Base-by-base conservation (phyloP, 2,329 filamentous ascomycete genomes). In the Daldinia sp. region DNA sequence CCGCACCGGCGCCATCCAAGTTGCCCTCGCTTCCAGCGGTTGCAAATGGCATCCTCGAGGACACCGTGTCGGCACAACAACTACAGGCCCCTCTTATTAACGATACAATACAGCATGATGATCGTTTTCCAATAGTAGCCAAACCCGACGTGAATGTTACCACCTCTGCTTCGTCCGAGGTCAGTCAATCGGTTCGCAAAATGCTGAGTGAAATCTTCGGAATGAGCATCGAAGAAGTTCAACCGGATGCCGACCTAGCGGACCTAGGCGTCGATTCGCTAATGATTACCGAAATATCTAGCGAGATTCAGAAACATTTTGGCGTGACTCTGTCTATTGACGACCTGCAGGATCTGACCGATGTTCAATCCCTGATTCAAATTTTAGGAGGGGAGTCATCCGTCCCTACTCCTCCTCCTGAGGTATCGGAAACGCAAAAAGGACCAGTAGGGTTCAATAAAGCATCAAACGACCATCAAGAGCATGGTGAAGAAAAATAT, bases 211-310 rank as follows among this genome's bases (percentile, higher is more conserved):
- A 61, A 3, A 56, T 61, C 27, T 61, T 61, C 37, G 58, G 58
- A 21, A 55, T 61, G 58, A 61, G 32, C n/a, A 39, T 56, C 3
- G 58, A 61, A 17, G 58, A 61, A 32, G 51, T 61, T 6, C 43
- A 52, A 27, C 58, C 64, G 3, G 67, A 71, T 13, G 53, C 66
- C 2, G 61, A 69, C 6, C 61, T 78, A 21, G 70, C 63, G 6
- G 75, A 77, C 27, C 58, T 79, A 9, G 77, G 78, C 1, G 70
- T 79, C 10, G 77, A 79, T 55, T 79, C 77, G 6, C 66, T 79
- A 8, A 71, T 78, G 67, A 72, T 64, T 1, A 77, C 72, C 23
- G 77, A 79, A 54, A 61, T 79, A 17, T 57, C 70, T 4, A 59
- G 61, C 11, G 76, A 77, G 13, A 71, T 78, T 8, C 58, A 68